phyloP scores from a whole-genome alignment of 257 asterid genomes.

The Voacanga thouarsii region DNA sequence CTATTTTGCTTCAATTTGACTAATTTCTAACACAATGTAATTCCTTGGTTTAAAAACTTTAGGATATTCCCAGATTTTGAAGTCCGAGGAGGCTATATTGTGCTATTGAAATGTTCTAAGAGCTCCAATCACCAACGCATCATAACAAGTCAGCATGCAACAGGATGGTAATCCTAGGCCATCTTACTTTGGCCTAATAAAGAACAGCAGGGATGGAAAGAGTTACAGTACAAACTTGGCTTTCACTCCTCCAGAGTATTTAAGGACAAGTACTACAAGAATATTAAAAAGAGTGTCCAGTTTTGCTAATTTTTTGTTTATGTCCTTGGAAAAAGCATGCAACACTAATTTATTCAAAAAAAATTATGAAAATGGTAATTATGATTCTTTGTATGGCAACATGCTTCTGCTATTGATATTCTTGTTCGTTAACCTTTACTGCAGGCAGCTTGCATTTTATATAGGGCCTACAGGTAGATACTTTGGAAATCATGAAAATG shows the following conservation, averaged over 20 bases:
- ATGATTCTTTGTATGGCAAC: background rate
- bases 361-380: background rate
- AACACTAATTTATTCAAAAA: background rate
- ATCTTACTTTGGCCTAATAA: slow-evolving; percentile 52
- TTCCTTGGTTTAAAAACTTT: too few relatives aligned
- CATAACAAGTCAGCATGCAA: background rate
- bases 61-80: too few relatives aligned
- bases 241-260: slow-evolving; percentile 48
- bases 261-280: slow-evolving; percentile 33
- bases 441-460: too few relatives aligned
- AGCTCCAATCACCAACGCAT: too few relatives aligned
- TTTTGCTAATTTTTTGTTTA: background rate
- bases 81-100: too few relatives aligned
- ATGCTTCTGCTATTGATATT: background rate
- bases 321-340: background rate
- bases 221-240: slow-evolving; percentile 49
- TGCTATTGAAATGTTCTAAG: too few relatives aligned
- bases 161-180: slow-evolving; percentile 49
- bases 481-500: too few relatives aligned
- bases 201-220: slow-evolving; percentile 51
- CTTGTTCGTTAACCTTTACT: too few relatives aligned
- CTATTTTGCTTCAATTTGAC: too few relatives aligned
- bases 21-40: too few relatives aligned
- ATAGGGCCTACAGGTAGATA: too few relatives aligned
- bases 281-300: too few relatives aligned